These are phyloP conservation scores for Mycena sp. DNA, from an alignment of 1,284 basidiomycete species.

Conservation along the genomic window DNA sequence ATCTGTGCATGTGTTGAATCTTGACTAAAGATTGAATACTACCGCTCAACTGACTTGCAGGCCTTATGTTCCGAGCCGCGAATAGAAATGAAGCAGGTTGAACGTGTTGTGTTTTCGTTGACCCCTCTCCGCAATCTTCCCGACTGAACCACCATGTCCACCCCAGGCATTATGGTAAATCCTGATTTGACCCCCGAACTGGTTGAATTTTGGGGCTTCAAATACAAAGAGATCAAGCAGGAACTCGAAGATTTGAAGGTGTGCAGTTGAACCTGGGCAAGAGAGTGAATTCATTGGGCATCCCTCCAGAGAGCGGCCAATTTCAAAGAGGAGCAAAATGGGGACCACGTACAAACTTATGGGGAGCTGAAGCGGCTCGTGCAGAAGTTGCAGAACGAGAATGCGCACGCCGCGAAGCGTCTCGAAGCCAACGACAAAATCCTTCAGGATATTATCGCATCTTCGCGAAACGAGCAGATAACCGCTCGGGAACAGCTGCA, in stretches of 20 bases:
- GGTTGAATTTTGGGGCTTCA: constrained; percentile 31
- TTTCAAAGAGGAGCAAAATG: no score
- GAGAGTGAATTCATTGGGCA: background rate
- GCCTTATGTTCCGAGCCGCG: no score
- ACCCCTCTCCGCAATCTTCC: no score
- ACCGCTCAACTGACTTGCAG: no score
- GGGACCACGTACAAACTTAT: background rate
- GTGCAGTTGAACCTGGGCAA: background rate
- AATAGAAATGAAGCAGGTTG: no score
- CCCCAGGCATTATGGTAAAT: background rate
- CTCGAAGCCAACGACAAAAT: constrained; percentile 11
- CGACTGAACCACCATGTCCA: constrained; percentile 7
- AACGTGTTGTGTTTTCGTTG: no score
- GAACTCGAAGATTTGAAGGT: constrained; percentile 30
- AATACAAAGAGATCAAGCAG: constrained; percentile 25
- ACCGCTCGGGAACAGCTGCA: background rate
- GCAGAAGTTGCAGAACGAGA: background rate
- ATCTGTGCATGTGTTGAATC: no score
- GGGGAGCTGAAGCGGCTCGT: constrained; percentile 9
- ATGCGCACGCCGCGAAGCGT: background rate
- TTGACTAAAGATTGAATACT: no score
- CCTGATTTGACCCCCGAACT: constrained; percentile 20
- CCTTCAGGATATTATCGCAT: constrained; percentile 1
- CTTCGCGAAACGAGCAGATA: background rate
- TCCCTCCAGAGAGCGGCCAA: background rate